Base-by-base conservation (phyloP, 768 basidiomycete genomes). In the Leccinum longicurvipes region DNA sequence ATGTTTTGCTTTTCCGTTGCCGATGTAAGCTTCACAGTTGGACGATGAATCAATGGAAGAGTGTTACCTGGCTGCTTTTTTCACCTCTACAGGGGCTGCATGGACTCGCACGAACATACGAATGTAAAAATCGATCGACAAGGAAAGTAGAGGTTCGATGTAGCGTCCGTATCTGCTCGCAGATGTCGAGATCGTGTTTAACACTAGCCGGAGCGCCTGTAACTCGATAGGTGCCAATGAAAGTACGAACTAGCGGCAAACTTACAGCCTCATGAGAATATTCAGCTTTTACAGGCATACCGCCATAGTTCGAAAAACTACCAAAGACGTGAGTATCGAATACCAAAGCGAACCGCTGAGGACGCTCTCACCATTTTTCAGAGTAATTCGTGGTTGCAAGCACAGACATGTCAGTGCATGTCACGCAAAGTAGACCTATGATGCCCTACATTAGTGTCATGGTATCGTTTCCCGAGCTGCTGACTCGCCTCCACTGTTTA, bases 41-140 rank as follows among this genome's bases (percentile, higher is more conserved):
- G 44, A 36, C 17, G 24, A 25, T 19, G 17, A 19, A 41, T 23
- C 1, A 19, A 54, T 23, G 6, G 48, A 56, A 47, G 36, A 17
- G 15, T 84, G n/a, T 60, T 66, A 95, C 95, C 84, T 83, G 23
- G 87, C 77, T 5, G 82, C 73, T 58, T 84, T 85, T 72, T 99
- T 99, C 42, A 95, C 94, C 69, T 94, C 86, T 25, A 86, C 71
- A 0, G 93, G 87, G 3, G 85, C 77, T 0, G 86, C 79, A 51
- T 82, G 76, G 5, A 99, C 76, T 10, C 88, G 84, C 15, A 98
- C 83, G 65, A 98, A 99, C 19, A 98, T 66, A 4, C 97, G 87
- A 24, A 97, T 86, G 69, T 99, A 99, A 70, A 98, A 99, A 65
- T 99, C 97, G 66, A 99, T 96, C 15, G 93, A 96, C 29, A 99